Base-by-base conservation (phyloP, 2,329 filamentous ascomycete species). In the Immersiporthe knoxdaviesiana region DNA sequence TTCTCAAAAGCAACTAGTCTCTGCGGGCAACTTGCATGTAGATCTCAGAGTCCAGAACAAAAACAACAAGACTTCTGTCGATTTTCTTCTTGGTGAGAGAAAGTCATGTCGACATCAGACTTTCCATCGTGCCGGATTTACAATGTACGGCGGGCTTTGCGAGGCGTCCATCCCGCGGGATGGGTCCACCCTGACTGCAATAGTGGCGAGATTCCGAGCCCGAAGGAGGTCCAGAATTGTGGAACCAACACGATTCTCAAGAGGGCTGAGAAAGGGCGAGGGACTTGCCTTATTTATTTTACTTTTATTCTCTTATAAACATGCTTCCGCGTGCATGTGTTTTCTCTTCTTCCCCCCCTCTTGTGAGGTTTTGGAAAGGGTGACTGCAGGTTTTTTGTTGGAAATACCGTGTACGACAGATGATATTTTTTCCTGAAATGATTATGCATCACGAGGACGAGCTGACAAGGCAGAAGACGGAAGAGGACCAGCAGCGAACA, bases 391-490 rank as follows among this genome's bases (percentile, higher is more conserved):
- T 21, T 47, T 8, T 47, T 54, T n/a, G 47, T 10, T 18, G 4
- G 21, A 37, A 41, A 30, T 16, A 47, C n/a, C 59, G 59, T 62
- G 59, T 62, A 62, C 59, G 59, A 62, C 27, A n/a, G 37, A 35
- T 60, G 32, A 32, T 16, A 35, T 8, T 35, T 4, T 12, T n/a
- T 21, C 52, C 52, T 27, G 11, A 32, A 35, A 35, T 35, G 8
- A 59, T 39, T 2, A 71, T 70, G 69, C 69, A 66, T 35, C 37
- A 66, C 63, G 52, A 67, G 59, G 39, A 32, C 47, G 60, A 71
- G 52, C 59, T 71, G 63, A 65, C 63, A 16, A 69, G 69, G 27
- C 63, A 71, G 37, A 71, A 71, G 64, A 67, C 63, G 30, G 41
- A 66, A 12, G 63, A 69, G 56, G 63, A 64, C 21, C 52, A 65